phyloP scores from a whole-genome alignment of 352 stramenopile genomes.

The Pythium coloratum region DNA sequence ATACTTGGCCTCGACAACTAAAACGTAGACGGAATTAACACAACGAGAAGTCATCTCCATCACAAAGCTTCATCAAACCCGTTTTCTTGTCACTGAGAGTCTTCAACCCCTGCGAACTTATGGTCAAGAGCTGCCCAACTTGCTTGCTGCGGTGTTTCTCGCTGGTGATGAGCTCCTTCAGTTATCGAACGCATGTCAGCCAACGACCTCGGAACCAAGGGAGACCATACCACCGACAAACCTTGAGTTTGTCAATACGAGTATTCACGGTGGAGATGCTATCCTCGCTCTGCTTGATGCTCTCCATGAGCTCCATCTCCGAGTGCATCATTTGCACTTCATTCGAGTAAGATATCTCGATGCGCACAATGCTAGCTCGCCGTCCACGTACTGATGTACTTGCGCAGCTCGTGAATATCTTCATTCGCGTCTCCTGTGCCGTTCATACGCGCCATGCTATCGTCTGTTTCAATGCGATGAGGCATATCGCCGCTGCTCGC shows the following conservation, averaged over 20 bases:
- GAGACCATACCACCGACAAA: slow-evolving; percentile 7
- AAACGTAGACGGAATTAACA: not conserved
- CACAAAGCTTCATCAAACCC: slow-evolving; percentile 19
- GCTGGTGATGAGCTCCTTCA: slow-evolving; percentile 41
- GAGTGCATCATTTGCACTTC: slow-evolving; percentile 80
- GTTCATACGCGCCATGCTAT: slow-evolving; percentile 1
- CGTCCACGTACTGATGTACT: slow-evolving; percentile 54
- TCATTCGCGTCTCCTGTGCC: slow-evolving; percentile 18
- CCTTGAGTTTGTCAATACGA: slow-evolving; percentile 59
- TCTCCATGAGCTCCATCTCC: slow-evolving; percentile 71
- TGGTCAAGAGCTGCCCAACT: slow-evolving; percentile 30
- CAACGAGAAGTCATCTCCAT: not conserved
- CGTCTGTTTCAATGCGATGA: slow-evolving; percentile 1
- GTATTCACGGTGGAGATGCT: slow-evolving; percentile 42
- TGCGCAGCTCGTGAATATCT: slow-evolving; percentile 63
- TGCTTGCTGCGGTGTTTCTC: slow-evolving; percentile 44
- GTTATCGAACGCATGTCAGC: too few relatives aligned
- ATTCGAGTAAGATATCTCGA: not conserved
- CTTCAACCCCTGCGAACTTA: slow-evolving; percentile 36
- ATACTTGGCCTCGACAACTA: slow-evolving; percentile 50
- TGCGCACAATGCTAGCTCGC: not conserved
- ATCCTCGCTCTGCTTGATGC: slow-evolving; percentile 65
- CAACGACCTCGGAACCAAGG: too few relatives aligned
- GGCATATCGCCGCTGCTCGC: not conserved
- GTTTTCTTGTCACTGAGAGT: slow-evolving; percentile 45